Evolutionary conservation across 495 filamentous ascomycete species (phyloP).

Genomic region (Penicillium fimorum): DNA sequence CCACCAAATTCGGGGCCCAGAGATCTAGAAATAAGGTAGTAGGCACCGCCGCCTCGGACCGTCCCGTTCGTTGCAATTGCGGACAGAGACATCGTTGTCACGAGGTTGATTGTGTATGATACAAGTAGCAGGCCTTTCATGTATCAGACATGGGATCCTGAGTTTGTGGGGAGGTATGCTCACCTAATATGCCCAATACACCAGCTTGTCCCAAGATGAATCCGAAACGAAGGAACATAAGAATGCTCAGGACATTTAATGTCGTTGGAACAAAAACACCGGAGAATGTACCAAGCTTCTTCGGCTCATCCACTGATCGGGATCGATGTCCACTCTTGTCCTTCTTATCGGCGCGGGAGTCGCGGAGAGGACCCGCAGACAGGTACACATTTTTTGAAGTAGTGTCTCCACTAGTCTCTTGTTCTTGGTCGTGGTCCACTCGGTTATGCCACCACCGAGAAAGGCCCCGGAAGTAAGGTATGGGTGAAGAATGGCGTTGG

Average conservation of each 20-base stretch:
- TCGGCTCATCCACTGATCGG: constrained; percentile 48
- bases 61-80: constrained; percentile 90
- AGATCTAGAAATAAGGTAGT: constrained; percentile 85
- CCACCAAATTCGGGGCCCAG: constrained; percentile 88
- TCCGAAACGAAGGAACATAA: constrained; percentile 87
- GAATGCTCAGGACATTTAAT: constrained; percentile 86
- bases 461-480: constrained; percentile 26
- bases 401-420: constrained; percentile 10
- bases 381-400: constrained; percentile 13
- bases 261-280: constrained; percentile 85
- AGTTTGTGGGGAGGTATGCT: constrained; percentile 7
- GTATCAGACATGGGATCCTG: constrained; percentile 13
- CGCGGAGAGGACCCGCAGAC: constrained; percentile 29
- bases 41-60: constrained; percentile 83
- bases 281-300: constrained; percentile 71
- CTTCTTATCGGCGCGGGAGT: constrained; percentile 33
- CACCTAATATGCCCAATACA: constrained; percentile 77
- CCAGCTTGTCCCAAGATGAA: constrained; percentile 78
- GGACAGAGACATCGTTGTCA: constrained; percentile 82
- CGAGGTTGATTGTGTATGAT: constrained; percentile 74
- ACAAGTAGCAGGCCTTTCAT: constrained; percentile 63
- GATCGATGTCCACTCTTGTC: constrained; percentile 40
- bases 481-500: constrained; percentile 23
- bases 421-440: constrained; percentile 11
- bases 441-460: constrained; percentile 31